Percentiles rank a stretch among this genome's conserved stretches.
These are phyloP conservation scores for Rhododendron williamsianum DNA, from an alignment of 148 eudicot genomes.

Conservation along the genomic window DNA sequence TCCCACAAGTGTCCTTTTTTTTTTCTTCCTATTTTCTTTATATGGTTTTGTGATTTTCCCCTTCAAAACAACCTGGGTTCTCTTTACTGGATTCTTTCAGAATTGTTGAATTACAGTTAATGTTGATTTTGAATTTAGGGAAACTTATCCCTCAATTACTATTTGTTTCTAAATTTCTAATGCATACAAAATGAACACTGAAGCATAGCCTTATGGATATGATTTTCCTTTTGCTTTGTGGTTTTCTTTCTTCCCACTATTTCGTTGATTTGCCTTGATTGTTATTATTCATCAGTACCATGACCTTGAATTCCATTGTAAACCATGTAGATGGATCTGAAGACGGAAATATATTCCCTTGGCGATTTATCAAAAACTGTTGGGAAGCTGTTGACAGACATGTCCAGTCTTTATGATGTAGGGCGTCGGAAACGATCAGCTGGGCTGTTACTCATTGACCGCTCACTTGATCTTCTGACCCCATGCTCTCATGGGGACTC, in stretches of 20 bases:
- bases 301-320: neutral
- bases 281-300: neutral
- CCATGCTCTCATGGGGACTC: conserved; percentile 94
- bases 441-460: conserved; percentile 80
- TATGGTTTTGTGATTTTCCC: neutral
- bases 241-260: neutral
- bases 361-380: conserved; percentile 85
- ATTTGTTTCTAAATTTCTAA: neutral
- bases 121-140: neutral
- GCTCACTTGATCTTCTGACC: conserved; percentile 92
- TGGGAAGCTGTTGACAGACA: conserved; percentile 87
- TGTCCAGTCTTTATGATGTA: conserved; percentile 99
- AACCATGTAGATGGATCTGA: conserved; percentile 83
- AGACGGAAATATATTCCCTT: conserved; percentile 88
- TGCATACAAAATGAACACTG: neutral
- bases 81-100: neutral
- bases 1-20: neutral
- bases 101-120: neutral
- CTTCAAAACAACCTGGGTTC: neutral
- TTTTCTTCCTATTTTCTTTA: neutral
- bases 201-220: neutral
- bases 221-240: neutral
- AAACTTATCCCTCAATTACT: neutral
- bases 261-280: neutral
- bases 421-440: conserved; percentile 93